These are phyloP conservation scores for Collybia mongolica DNA, from an alignment of 768 basidiomycete genomes.

Conservation along the genomic window DNA sequence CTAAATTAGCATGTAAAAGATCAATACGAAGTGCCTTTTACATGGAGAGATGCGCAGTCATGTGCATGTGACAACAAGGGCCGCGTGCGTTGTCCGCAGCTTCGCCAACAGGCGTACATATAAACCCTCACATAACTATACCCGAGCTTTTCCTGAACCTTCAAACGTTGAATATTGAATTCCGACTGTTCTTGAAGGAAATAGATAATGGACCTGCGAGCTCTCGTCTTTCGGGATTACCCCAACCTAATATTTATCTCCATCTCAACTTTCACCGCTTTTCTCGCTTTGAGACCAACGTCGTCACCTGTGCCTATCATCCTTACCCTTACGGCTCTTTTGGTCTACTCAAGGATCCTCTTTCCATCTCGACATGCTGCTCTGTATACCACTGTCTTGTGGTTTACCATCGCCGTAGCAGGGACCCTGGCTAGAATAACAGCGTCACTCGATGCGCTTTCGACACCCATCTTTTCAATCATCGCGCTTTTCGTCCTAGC, in stretches of 20 bases:
- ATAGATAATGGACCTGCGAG: conserved; percentile 13
- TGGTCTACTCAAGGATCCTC: conserved; percentile 35
- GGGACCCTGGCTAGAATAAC: conserved; percentile 38
- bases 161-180: no score
- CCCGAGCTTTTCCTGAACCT: no score
- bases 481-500: conserved; percentile 43
- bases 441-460: conserved; percentile 54
- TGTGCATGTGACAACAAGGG: no score
- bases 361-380: conserved; percentile 23
- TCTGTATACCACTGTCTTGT: conserved; percentile 26
- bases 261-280: conserved; percentile 17
- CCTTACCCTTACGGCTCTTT: conserved; percentile 28
- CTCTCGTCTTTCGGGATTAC: conserved; percentile 24
- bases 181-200: no score
- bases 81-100: no score
- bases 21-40: no score
- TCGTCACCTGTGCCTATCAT: conserved; percentile 22
- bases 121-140: no score
- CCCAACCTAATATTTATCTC: conserved; percentile 25
- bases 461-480: conserved; percentile 48
- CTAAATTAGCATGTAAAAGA: no score
- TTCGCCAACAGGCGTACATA: no score
- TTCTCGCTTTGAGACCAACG: conserved; percentile 22
- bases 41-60: no score
- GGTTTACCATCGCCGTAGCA: conserved; percentile 37